Base-by-base conservation (phyloP, 1,284 basidiomycete species). In the Gomphus sp. region DNA sequence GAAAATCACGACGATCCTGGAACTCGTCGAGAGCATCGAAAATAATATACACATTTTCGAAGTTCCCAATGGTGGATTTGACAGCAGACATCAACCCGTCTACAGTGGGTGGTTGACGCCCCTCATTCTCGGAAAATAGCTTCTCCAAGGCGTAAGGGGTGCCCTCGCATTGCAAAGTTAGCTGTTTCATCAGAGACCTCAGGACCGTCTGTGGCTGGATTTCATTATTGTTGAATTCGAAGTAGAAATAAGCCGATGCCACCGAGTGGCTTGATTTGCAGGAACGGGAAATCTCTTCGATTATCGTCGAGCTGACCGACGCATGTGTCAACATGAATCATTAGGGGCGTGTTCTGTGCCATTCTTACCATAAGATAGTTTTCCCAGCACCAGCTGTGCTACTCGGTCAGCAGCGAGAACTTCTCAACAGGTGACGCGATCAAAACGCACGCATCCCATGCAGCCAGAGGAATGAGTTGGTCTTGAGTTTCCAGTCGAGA, bases 321-420 rank as follows among this genome's bases (percentile, higher is more conserved):
- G 10, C 41, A 16, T 10, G 14, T 11, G 18, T 52, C 36, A 39
- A 18, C 9, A 43, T 6, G 16, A 41, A 43, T n/a, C n/a, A n/a
- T 5, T 11, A 37, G 44, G n/a, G 37, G 28, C n/a, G n/a, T 4
- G 36, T 36, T 33, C 18, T 33, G 12, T 18, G 10, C 4, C n/a
- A n/a, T n/a, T n/a, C n/a, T n/a, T n/a, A 54, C 52, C 52, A 54
- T 41, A 54, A 44, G 37, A 54, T 44, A n/a, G 52, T 54, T 41
- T 54, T 54, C 31, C 52, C 37, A 33, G 34, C n/a, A 14, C 52
- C 52, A 39, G 52, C 52, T 41, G 18, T 54, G 22, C 8, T 22
- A 14, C 4, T 3, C 10, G 3, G 14, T 54, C n/a, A 41, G 36
- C 12, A n/a, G n/a, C n/a, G n/a, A n/a, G n/a, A 4, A 36, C 6